Base-by-base conservation (phyloP, 176 grass and related monocot species). In the Oryza rufipogon region DNA sequence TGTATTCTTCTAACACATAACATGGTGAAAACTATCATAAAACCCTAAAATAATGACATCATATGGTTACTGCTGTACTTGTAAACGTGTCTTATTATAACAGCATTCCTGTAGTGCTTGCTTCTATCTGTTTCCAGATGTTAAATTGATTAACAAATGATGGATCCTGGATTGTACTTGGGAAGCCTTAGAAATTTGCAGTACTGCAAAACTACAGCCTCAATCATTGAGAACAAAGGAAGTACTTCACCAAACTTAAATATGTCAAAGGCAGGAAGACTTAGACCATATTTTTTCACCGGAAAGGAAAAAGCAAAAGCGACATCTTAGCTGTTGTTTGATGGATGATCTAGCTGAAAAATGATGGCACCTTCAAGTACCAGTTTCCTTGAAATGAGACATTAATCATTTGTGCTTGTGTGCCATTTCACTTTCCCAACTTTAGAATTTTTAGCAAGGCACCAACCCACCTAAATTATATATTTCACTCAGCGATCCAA, bases 261-360 rank as follows among this genome's bases (percentile, higher is more conserved):
- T 51, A 44, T 70, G 32, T 54, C 77, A 42, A 81, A 76, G 52
- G 77, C 36, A 54, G 67, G 32, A 49, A 65, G 12, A 70, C 66
- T 80, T 76, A 81, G 3, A 23, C 30, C 16, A 16, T 52, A 8
- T 47, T n/a, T 52, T 80, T 74, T 83, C 65, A 85, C 52, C n/a
- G 41, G 71, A 85, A 81, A 76, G 77, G 22, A 63, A 76, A 76
- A 41, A 41, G 87, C 44, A 72, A 89, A 89, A 89, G 78, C 44
- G 83, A 85, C 72, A 46, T 22, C 83, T 77, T 81, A 85, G 82
- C 71, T 89, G 87, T 85, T 42, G 51, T 9, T 38, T 0, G 51
- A 71, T 54, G 82, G 65, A 64, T 30, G 32, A 65, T 71, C 51
- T 81, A 34, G 69, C n/a, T 63, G 41, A 65, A 71, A 54, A 71